These are phyloP conservation scores for Bauhinia variegata DNA, from an alignment of 306 rosid genomes.

Conservation along the genomic window DNA sequence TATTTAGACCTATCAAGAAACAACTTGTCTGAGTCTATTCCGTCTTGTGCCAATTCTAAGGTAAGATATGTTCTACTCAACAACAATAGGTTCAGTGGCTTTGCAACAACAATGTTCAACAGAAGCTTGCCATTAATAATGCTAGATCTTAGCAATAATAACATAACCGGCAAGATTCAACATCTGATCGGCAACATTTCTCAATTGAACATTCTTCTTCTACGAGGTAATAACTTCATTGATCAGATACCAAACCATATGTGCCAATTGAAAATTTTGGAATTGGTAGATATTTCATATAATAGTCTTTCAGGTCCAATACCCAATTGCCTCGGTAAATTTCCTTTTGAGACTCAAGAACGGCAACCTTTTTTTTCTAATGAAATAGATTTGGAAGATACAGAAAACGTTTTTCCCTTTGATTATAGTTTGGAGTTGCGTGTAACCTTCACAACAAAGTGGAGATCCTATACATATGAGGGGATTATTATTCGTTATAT, in stretches of 20 bases:
- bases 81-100: neutral
- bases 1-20: neutral
- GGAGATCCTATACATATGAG: neutral
- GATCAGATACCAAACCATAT: neutral
- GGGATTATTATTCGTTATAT: neutral
- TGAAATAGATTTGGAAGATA: no score
- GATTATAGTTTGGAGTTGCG: neutral
- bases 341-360: neutral
- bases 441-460: neutral
- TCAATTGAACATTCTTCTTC: neutral
- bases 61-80: neutral
- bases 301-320: neutral
- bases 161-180: neutral
- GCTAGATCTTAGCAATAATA: neutral
- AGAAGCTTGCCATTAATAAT: neutral
- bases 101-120: neutral
- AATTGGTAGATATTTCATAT: neutral
- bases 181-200: neutral
- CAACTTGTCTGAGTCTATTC: neutral
- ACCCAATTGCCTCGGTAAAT: neutral
- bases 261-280: neutral
- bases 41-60: neutral
- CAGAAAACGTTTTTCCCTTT: no score
- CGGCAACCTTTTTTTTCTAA: no score
- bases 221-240: neutral